phyloP scores from a whole-genome alignment of 2,329 filamentous ascomycete species.

The Monosporascus sp. region DNA sequence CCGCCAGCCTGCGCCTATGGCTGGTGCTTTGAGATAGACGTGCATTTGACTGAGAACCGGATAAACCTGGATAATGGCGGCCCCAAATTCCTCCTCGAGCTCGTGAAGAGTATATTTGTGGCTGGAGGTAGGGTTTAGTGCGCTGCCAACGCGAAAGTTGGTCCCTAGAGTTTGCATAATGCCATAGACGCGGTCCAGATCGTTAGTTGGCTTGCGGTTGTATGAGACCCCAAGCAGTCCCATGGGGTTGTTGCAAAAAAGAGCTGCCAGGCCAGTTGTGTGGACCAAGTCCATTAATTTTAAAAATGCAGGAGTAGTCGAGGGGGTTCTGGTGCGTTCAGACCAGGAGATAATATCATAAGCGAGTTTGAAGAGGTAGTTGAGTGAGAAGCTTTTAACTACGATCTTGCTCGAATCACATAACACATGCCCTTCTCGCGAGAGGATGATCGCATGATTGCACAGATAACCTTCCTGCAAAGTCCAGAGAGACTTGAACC shows the following conservation, averaged over 20 bases:
- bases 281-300: not conserved
- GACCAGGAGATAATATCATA: not conserved
- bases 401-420: not conserved
- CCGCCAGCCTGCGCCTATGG: not conserved
- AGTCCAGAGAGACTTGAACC: not conserved
- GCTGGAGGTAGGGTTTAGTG: not conserved
- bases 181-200: not conserved
- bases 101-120: not conserved
- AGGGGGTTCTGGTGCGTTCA: not conserved
- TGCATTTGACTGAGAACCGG: not conserved
- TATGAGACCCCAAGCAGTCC: not conserved
- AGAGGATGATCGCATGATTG: not conserved
- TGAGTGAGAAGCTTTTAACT: not conserved
- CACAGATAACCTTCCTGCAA: not conserved
- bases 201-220: not conserved
- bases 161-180: not conserved
- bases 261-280: not conserved
- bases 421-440: not conserved
- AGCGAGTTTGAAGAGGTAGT: not conserved
- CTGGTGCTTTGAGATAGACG: not conserved
- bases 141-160: not conserved
- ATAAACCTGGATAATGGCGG: not conserved
- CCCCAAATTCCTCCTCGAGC: not conserved
- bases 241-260: not conserved
- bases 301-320: not conserved